phyloP scores from a whole-genome alignment of 352 stramenopile species.

The Pythium phragmitis region DNA sequence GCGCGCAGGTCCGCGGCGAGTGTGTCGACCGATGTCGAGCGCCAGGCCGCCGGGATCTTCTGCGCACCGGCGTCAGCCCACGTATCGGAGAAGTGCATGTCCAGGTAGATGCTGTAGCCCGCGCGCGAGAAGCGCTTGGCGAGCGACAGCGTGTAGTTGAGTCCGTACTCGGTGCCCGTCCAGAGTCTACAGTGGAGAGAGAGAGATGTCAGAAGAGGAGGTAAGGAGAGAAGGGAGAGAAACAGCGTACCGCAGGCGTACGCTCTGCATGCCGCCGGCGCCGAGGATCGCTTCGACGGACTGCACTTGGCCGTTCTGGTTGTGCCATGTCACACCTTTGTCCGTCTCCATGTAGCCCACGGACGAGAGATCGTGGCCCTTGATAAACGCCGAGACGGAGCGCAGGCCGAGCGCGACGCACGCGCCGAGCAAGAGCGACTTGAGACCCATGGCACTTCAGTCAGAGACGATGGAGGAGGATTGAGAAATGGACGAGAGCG shows the following conservation, averaged over 20 bases:
- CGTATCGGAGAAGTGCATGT: constrained; percentile 14
- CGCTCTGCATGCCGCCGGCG: constrained; percentile 14
- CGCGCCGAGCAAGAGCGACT: not conserved
- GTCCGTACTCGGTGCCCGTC: constrained; percentile 12
- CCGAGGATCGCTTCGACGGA: constrained; percentile 11
- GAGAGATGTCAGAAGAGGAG: not conserved
- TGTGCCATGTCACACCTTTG: constrained; percentile 17
- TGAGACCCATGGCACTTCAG: not conserved
- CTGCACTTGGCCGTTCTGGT: constrained; percentile 7
- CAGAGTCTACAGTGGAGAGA: not conserved
- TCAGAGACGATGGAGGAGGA: not conserved
- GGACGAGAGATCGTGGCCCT: constrained; percentile 16
- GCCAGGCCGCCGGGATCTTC: constrained; percentile 5
- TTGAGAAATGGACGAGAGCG: not conserved
- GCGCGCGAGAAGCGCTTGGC: constrained; percentile 13
- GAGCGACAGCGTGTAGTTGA: constrained; percentile 10
- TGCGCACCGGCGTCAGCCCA: constrained; percentile 7
- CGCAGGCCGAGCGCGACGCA: constrained; percentile 11
- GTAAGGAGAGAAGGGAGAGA: not conserved
- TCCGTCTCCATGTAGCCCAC: constrained; percentile 17
- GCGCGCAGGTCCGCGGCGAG: constrained; percentile 4
- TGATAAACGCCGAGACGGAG: not conserved
- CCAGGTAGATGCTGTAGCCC: constrained; percentile 7
- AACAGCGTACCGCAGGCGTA: constrained; percentile 3
- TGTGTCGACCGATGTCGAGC: not conserved